phyloP scores from a whole-genome alignment of 2,329 filamentous ascomycete species.

The Corinectria fuckeliana region DNA sequence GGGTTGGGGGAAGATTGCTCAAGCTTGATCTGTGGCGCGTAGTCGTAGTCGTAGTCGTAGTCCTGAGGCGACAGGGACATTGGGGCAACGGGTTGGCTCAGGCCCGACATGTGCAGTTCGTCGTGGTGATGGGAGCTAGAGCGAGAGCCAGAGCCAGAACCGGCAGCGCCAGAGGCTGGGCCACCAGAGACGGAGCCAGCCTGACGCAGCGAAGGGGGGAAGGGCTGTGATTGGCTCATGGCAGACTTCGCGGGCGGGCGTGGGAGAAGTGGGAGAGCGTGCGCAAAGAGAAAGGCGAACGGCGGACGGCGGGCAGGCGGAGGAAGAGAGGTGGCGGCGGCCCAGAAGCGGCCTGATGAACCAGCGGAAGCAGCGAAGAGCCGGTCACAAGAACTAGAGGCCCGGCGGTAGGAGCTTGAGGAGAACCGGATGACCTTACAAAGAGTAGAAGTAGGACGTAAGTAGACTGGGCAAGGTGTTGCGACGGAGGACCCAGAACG shows the following conservation, averaged over 20 bases:
- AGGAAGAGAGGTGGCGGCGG: not conserved
- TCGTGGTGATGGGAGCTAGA: constrained; percentile 48
- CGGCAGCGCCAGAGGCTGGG: constrained; percentile 26
- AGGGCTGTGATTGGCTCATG: constrained; percentile 52
- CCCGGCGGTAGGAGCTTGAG: not conserved
- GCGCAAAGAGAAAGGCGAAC: not conserved
- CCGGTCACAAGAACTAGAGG: not conserved
- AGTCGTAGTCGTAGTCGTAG: constrained; percentile 55
- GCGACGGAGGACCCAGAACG: not conserved
- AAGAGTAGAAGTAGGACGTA: too few species aligned
- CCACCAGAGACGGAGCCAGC: constrained; percentile 30
- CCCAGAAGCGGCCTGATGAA: not conserved
- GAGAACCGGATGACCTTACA: too few species aligned
- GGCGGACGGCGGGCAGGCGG: not conserved
- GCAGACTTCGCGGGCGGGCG: constrained; percentile 22
- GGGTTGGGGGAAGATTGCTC: constrained; percentile 51
- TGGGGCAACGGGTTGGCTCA: constrained; percentile 43
- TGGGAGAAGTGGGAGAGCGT: not conserved
- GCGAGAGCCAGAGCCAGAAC: constrained; percentile 24
- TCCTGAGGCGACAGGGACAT: constrained; percentile 54
- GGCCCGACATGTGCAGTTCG: constrained; percentile 62
- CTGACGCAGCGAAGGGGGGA: constrained; percentile 41
- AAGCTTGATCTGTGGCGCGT: constrained; percentile 59
- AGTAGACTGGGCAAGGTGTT: too few species aligned
- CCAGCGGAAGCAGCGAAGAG: not conserved